phyloP scores from a whole-genome alignment of 306 rosid species.

The Geum urbanum region DNA sequence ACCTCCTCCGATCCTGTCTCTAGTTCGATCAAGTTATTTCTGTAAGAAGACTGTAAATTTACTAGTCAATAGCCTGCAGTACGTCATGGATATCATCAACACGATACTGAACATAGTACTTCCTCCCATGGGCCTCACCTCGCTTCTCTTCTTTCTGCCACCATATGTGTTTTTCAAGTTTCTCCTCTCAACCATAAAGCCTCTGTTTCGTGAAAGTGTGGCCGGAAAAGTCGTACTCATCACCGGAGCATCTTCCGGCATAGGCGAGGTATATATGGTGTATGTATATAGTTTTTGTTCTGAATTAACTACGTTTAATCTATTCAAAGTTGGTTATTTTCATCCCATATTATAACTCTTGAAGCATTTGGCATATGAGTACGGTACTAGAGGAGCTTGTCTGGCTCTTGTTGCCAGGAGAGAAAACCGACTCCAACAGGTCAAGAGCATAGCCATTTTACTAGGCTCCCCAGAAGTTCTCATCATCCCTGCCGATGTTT shows the following conservation, averaged over 20 bases:
- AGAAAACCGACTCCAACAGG: constrained; percentile 37
- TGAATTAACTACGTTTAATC: not conserved
- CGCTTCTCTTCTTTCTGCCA: constrained; percentile 31
- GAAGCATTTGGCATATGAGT: constrained; percentile 61
- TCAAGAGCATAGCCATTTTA: constrained; percentile 32
- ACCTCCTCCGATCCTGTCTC: too few species aligned
- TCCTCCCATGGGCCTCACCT: constrained; percentile 11
- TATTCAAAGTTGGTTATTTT: not conserved
- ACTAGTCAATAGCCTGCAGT: not conserved
- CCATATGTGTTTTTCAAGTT: constrained; percentile 36
- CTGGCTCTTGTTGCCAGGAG: constrained; percentile 53
- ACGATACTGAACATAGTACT: constrained; percentile 7
- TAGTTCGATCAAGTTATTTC: not conserved
- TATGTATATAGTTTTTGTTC: too few species aligned
- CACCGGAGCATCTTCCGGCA: constrained; percentile 64
- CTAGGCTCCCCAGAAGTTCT: constrained; percentile 47
- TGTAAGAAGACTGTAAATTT: not conserved
- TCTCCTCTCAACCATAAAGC: constrained; percentile 25
- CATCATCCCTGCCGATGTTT: constrained; percentile 51
- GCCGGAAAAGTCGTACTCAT: constrained; percentile 58
- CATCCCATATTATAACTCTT: not conserved
- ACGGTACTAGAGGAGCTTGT: constrained; percentile 53
- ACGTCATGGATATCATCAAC: constrained; percentile 9
- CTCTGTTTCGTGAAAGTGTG: constrained; percentile 36
- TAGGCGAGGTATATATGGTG: constrained; percentile 35